Base-by-base conservation (phyloP, 805 yeast genomes). In the Kluyveromyces wickerhamii region DNA sequence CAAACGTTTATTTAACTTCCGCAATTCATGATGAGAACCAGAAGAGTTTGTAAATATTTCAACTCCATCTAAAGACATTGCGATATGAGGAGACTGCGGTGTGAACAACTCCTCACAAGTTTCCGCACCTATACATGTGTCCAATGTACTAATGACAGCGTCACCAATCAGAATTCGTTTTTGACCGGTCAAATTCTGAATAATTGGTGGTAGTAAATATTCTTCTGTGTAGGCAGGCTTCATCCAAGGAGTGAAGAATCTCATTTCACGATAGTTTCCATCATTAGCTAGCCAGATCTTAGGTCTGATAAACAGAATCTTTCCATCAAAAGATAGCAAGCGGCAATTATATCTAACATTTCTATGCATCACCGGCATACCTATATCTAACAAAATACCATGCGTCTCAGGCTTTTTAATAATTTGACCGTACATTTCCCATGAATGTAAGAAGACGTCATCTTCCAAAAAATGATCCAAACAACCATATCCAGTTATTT, bases 51-150 rank as follows among this genome's bases (percentile, higher is more conserved):
- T 87, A 53, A 92, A 71, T 49, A 92, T 88, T 59, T 92, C 99
- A n/a, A 89, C 95, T 27, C 99, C 99, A 57, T 87, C 96, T 21
- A 92, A 64, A 0, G 95, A 74, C 85, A 89, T 78, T 13, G 76
- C 75, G 37, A 92, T 83, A 58, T 89, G 96, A 3, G 99, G 98
- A 3, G 95, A 78, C 44, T 85, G 80, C 1, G 99, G 98, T 0
- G 99, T 92, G 59, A 92, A 92, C 38, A 92, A 66, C 59, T 92
- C 99, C 57, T 92, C 99, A 59, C 99, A 92, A 0, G 99, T 94
- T 60, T 92, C 99, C 29, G 89, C 85, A n/a, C 99, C 99, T 37
- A 92, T 69, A 28, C 81, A 78, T 0, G 97, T 86, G 49, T 88
- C 96, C 39, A 75, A 54, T 1, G 96, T 82, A 34, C 81, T 74